Conservation (phyloP, 2,329 filamentous ascomycete genomes). For the Sporothrix brasiliensis region DNA sequence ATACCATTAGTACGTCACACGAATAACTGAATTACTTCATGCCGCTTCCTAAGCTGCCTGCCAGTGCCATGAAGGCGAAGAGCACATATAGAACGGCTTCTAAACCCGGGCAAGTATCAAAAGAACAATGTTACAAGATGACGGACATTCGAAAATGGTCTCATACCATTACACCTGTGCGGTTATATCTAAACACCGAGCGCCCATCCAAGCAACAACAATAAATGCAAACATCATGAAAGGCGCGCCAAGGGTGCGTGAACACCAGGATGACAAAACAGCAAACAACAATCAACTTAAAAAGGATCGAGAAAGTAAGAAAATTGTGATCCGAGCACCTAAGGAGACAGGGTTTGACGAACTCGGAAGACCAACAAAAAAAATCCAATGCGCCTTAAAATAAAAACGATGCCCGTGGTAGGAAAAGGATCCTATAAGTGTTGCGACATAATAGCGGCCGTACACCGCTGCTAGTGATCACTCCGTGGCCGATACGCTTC, state of each 20-base stretch:
- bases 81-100: too few relatives aligned
- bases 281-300: background rate
- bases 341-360: background rate
- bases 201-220: slow-evolving; percentile 31
- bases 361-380: background rate
- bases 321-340: background rate
- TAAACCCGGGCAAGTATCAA: too few relatives aligned
- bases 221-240: slow-evolving; percentile 28
- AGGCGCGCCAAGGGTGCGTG: slow-evolving; percentile 9
- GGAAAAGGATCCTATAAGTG: background rate
- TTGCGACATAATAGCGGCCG: background rate
- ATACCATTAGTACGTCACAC: too few relatives aligned
- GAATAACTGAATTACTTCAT: too few relatives aligned
- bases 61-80: too few relatives aligned
- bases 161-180: background rate
- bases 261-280: background rate
- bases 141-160: too few relatives aligned
- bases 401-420: background rate
- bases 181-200: slow-evolving; percentile 30
- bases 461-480: background rate
- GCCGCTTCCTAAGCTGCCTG: too few relatives aligned
- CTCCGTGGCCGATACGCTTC: background rate
- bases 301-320: background rate
- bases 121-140: too few relatives aligned
- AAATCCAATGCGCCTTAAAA: slow-evolving; percentile 15